Percentiles rank a stretch among this genome's conserved stretches.
Conservation (phyloP, 306 rosid genomes). For the Quercus parvula region DNA sequence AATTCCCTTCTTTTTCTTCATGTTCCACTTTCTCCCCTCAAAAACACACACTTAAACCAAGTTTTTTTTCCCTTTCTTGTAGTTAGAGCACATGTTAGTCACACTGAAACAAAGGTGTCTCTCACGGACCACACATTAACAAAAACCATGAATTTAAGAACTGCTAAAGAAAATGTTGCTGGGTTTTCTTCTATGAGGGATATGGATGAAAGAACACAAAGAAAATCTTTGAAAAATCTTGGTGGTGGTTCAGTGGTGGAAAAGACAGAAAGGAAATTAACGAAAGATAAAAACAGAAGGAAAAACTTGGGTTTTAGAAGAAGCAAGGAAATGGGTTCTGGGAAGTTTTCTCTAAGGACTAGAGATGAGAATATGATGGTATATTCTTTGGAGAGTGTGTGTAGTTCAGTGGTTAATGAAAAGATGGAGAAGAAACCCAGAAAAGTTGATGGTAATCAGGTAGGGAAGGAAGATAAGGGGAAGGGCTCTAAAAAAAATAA, state of each 20-base stretch:
- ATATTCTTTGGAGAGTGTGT: constrained; percentile 17
- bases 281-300: constrained; percentile 25
- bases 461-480: constrained; percentile 29
- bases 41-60: constrained; percentile 18
- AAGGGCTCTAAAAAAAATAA: constrained; percentile 34
- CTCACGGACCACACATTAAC: constrained; percentile 25
- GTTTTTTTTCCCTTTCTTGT: constrained; percentile 19
- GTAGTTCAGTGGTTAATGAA: constrained; percentile 12
- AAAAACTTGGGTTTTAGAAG: constrained; percentile 25
- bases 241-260: constrained; percentile 35
- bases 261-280: constrained; percentile 21
- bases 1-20: constrained; percentile 16
- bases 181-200: constrained; percentile 37
- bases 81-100: constrained; percentile 19
- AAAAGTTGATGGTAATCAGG: constrained; percentile 19
- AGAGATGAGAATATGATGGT: constrained; percentile 3
- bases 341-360: constrained; percentile 22
- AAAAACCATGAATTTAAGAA: constrained; percentile 17
- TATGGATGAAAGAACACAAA: constrained; percentile 9
- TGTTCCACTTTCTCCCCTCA: constrained; percentile 33
- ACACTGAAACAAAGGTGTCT: constrained; percentile 23
- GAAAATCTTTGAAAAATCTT: constrained; percentile 26
- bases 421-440: constrained; percentile 17
- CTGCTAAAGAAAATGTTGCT: constrained; percentile 12
- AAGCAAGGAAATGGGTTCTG: constrained; percentile 25